Percentiles rank a stretch among this genome's conserved stretches.
Evolutionary conservation across 495 filamentous ascomycete species (phyloP).

Genomic region (Thermochaetoides thermophila): DNA sequence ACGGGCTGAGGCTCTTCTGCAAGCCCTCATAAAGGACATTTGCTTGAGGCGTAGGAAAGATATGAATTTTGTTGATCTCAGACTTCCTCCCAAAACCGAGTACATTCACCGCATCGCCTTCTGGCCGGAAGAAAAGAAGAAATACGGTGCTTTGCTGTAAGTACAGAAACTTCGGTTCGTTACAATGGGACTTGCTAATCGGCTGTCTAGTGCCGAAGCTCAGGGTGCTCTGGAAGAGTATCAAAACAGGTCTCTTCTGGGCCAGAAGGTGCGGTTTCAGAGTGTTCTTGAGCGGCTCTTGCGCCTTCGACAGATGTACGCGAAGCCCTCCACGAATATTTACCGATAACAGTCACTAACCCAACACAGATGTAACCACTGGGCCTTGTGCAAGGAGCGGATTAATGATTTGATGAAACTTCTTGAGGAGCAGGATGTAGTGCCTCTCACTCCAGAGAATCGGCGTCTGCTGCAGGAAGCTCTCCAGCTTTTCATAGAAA

Average conservation of each 20-base stretch:
- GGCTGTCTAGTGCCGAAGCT: conserved; percentile 49
- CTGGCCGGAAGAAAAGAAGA: conserved; percentile 56
- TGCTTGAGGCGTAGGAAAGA: conserved; percentile 77
- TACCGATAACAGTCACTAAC: conserved; percentile 9
- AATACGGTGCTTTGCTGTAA: conserved; percentile 60
- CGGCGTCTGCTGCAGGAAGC: conserved; percentile 57
- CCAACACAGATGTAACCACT: conserved; percentile 52
- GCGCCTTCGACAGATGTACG: conserved; percentile 58
- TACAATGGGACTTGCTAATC: no score
- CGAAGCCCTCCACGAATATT: no score
- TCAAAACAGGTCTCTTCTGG: conserved; percentile 26
- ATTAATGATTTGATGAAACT: conserved; percentile 53
- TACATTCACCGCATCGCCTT: conserved; percentile 71
- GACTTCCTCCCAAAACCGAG: conserved; percentile 63
- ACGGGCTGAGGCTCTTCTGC: conserved; percentile 45
- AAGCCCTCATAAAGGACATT: conserved; percentile 66
- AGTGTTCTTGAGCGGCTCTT: conserved; percentile 66
- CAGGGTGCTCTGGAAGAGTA: conserved; percentile 52
- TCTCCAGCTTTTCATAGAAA: conserved; percentile 65
- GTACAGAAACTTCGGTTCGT: no score
- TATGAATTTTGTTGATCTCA: conserved; percentile 78
- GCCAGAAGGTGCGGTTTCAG: conserved; percentile 35
- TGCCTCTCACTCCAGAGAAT: conserved; percentile 63
- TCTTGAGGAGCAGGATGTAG: conserved; percentile 49
- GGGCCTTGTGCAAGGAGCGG: conserved; percentile 62